phyloP scores from a whole-genome alignment of 768 basidiomycete genomes.

The Strobilomyces confusus region DNA sequence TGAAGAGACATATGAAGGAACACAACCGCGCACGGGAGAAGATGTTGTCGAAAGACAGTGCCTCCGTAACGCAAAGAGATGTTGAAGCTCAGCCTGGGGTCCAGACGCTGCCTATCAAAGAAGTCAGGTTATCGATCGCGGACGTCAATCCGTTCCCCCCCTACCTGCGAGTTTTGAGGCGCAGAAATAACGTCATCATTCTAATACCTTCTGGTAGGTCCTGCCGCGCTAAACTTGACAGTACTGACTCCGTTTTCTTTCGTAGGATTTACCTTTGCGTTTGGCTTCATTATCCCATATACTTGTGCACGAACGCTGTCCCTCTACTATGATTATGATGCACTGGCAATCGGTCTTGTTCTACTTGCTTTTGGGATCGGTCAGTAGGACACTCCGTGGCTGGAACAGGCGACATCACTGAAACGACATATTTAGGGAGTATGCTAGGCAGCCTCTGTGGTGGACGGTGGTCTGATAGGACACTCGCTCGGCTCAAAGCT shows the following conservation, averaged over 20 bases:
- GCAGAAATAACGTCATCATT: constrained; percentile 64
- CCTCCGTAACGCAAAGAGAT: constrained; percentile 12
- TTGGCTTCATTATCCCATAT: constrained; percentile 66
- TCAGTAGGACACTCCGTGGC: constrained; percentile 23
- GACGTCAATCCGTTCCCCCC: constrained; percentile 76
- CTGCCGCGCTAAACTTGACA: not conserved
- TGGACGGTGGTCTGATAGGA: constrained; percentile 56
- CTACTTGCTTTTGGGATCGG: constrained; percentile 73
- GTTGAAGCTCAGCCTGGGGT: constrained; percentile 19
- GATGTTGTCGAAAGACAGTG: not conserved
- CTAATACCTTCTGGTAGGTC: constrained; percentile 37
- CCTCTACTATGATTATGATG: constrained; percentile 58
- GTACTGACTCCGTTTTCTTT: not conserved
- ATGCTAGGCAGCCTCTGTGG: constrained; percentile 55
- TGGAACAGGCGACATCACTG: not conserved
- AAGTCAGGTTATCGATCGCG: constrained; percentile 53
- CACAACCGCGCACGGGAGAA: constrained; percentile 11
- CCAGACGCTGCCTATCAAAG: constrained; percentile 18
- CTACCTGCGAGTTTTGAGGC: constrained; percentile 52
- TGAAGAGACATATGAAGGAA: constrained; percentile 40
- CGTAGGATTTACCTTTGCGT: constrained; percentile 66
- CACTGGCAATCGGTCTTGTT: constrained; percentile 74
- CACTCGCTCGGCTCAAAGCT: constrained; percentile 43
- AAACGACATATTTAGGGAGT: constrained; percentile 31
- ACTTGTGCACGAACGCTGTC: constrained; percentile 72